These are phyloP conservation scores for Penicillium nucicola DNA, from an alignment of 495 filamentous ascomycete species.

Conservation along the genomic window DNA sequence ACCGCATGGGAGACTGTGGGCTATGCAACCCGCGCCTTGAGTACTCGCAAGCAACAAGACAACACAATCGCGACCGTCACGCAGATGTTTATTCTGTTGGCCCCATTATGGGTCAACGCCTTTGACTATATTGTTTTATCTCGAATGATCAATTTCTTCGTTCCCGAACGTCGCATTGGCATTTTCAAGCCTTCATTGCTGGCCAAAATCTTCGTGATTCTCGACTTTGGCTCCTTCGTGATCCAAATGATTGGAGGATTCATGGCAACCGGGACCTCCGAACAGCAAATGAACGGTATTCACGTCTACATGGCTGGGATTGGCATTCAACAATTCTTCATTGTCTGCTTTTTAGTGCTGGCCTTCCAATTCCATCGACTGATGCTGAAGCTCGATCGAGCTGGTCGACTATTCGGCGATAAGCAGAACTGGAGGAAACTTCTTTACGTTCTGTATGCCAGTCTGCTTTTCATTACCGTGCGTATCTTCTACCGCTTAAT, in stretches of 20 bases:
- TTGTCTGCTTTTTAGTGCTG: conserved; percentile 46
- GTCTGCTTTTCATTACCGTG: background rate
- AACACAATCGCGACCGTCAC: background rate
- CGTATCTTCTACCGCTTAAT: conserved; percentile 2
- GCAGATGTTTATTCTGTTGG: background rate
- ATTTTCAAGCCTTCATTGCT: background rate
- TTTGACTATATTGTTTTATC: background rate
- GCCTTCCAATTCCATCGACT: conserved; percentile 47
- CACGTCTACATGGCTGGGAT: conserved; percentile 58
- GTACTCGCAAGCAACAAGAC: background rate
- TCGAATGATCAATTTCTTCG: background rate
- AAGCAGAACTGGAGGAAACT: background rate
- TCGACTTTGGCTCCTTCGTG: background rate
- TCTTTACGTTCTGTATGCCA: background rate
- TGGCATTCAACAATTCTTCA: conserved; percentile 54
- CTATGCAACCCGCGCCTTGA: background rate
- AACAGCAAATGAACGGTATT: conserved; percentile 26
- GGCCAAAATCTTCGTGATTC: background rate
- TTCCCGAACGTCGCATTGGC: conserved; percentile 1
- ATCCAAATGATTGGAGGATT: background rate
- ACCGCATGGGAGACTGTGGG: background rate
- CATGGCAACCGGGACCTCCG: background rate
- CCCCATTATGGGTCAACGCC: conserved; percentile 1
- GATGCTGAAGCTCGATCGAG: conserved; percentile 7
- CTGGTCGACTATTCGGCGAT: background rate